Base-by-base conservation (phyloP, 768 basidiomycete genomes). In the Boletus rubescentipes region DNA sequence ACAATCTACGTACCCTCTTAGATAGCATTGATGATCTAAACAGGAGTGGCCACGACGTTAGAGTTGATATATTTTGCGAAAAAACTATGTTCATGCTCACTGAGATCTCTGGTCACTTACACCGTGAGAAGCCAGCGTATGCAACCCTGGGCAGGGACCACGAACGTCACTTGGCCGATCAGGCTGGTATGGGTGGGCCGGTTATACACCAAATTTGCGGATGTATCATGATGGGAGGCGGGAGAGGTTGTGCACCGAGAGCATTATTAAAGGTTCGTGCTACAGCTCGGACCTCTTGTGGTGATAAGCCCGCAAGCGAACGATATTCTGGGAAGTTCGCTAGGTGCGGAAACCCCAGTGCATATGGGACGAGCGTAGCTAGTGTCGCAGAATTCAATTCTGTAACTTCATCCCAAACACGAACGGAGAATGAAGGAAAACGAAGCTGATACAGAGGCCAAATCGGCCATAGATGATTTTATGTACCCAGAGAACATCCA, bases 101-200 rank as follows among this genome's bases (percentile, higher is more conserved):
- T 9, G 35, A 50, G 4, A 21, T 30, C 0, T 30, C 21, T 5
- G 18, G 29, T 42, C 10, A 38, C 65, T 46, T 16, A 64, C 64
- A 12, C 65, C 65, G 2, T 65, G 64, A 59, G 61, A 54, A 5
- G 65, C 57, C 2, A 65, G 48, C 9, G 65, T 67, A 32, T 65
- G 67, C 51, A 65, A 37, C 40, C 64, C 64, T 0, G 64, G 61
- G 40, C 55, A 65, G 4, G 65, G 62, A 14, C 54, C 61, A 35
- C 63, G 58, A 29, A 55, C 49, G 23, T 66, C 61, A 26, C 53
- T 47, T 7, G 60, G 55, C 26, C 1, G 34, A 26, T 54, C 53
- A 11, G 50, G 43, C 2, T 34, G 0, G 23, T 46, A 64, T 26
- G 58, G 58, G 14, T 61, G 64, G 10, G 29, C 46, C 2, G 5